Conservation (phyloP, 2,329 filamentous ascomycete species). For the Venturiaceae sp. region DNA sequence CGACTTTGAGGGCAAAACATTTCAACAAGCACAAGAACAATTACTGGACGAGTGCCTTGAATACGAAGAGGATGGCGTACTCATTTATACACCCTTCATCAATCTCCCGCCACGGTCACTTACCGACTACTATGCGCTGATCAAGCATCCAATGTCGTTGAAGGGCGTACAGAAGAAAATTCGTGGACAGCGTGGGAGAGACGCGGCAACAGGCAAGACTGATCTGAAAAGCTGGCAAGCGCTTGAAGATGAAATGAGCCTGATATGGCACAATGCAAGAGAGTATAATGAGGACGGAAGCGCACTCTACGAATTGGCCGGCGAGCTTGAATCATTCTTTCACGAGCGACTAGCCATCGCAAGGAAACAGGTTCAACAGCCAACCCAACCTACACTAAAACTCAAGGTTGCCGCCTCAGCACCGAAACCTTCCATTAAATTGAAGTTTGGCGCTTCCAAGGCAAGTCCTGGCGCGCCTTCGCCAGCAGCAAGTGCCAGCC, state of each 20-base stretch:
- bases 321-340: slow-evolving; percentile 61
- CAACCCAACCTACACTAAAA: slow-evolving; percentile 68
- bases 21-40: slow-evolving; percentile 81
- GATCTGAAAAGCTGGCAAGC: slow-evolving; percentile 75
- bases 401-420: slow-evolving; percentile 46
- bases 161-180: slow-evolving; percentile 69
- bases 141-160: slow-evolving; percentile 71
- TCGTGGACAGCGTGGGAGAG: slow-evolving; percentile 60
- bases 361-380: slow-evolving; percentile 62
- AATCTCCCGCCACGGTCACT: slow-evolving; percentile 66
- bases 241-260: slow-evolving; percentile 69
- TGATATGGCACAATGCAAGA: slow-evolving; percentile 81
- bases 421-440: slow-evolving; percentile 47
- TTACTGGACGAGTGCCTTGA: slow-evolving; percentile 64
- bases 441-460: slow-evolving; percentile 51
- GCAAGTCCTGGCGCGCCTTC: slow-evolving; percentile 23
- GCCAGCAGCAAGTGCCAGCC: slow-evolving; percentile 20
- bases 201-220: slow-evolving; percentile 47
- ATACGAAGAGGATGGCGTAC: slow-evolving; percentile 44
- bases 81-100: slow-evolving; percentile 62
- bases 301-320: slow-evolving; percentile 67
- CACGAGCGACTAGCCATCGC: slow-evolving; percentile 59
- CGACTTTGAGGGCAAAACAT: slow-evolving; percentile 53
- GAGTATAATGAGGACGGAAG: slow-evolving; percentile 90
- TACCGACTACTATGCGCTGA: slow-evolving; percentile 80